Evolutionary conservation across 2,329 filamentous ascomycete species (phyloP).

Genomic region (Venturia nashicola): DNA sequence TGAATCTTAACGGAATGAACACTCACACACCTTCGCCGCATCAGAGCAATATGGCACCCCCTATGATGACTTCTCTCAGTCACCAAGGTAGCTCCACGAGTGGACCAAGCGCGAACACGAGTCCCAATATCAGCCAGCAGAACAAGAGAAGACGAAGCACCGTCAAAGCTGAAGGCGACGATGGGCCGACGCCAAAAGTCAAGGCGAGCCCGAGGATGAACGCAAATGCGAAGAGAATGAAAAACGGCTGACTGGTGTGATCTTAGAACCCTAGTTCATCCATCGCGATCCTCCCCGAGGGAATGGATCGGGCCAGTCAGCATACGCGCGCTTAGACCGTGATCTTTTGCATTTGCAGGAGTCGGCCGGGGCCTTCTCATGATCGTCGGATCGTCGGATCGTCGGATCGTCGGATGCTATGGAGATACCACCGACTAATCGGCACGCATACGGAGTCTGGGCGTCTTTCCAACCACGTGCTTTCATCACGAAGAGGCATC

Average conservation of each 20-base stretch:
- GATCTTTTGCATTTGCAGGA: background rate
- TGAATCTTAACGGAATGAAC: slow-evolving; percentile 19
- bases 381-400: background rate
- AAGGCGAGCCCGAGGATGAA: slow-evolving; percentile 36
- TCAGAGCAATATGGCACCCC: slow-evolving; percentile 31
- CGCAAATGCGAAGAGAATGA: slow-evolving; percentile 24
- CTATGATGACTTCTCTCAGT: slow-evolving; percentile 45
- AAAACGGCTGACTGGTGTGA: slow-evolving; percentile 6
- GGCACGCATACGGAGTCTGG: background rate
- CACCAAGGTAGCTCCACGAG: slow-evolving; percentile 35
- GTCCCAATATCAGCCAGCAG: slow-evolving; percentile 40
- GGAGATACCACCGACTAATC: background rate
- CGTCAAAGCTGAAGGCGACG: slow-evolving; percentile 36
- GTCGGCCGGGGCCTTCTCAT: background rate
- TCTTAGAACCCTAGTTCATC: background rate
- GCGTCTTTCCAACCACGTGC: background rate
- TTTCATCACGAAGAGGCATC: background rate
- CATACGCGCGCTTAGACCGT: background rate
- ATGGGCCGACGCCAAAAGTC: slow-evolving; percentile 36
- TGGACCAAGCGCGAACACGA: slow-evolving; percentile 47
- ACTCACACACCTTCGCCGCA: slow-evolving; percentile 34
- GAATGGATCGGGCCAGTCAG: background rate
- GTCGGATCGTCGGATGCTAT: background rate
- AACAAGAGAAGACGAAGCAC: slow-evolving; percentile 49
- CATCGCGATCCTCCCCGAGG: background rate